Conservation (phyloP, 495 filamentous ascomycete species). For the Parathielavia appendiculata region DNA sequence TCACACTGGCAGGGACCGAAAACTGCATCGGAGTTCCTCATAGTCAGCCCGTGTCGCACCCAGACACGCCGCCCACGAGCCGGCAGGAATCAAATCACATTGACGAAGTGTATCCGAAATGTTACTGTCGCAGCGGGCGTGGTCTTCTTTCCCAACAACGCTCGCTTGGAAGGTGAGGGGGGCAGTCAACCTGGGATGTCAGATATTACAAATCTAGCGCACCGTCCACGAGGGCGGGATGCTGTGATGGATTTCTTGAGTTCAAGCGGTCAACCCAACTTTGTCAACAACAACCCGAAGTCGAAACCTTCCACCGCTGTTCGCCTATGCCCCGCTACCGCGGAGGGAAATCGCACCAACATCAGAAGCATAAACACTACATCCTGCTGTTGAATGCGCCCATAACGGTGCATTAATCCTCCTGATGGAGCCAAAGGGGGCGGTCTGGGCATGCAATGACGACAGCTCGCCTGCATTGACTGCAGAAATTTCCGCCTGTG, state of each 20-base stretch:
- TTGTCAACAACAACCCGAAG: too few species aligned
- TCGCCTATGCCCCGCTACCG: too few species aligned
- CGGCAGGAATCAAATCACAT: neutral
- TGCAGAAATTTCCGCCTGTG: neutral
- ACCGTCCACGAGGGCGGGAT: neutral
- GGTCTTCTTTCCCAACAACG: neutral
- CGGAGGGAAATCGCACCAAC: too few species aligned
- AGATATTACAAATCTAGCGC: conserved; percentile 20
- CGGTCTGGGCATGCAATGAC: conserved; percentile 9
- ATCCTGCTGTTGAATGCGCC: neutral
- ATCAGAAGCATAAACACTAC: too few species aligned
- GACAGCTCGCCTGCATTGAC: conserved; percentile 17
- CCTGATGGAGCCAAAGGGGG: conserved; percentile 18
- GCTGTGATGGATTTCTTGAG: neutral
- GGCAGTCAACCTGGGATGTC: conserved; percentile 10
- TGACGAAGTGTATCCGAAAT: conserved; percentile 2
- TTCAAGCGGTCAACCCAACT: conserved; percentile 4
- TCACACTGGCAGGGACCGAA: conserved; percentile 8
- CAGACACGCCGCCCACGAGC: neutral
- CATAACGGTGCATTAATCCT: conserved; percentile 14
- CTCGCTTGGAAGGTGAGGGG: neutral
- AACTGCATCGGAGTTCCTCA: conserved; percentile 17
- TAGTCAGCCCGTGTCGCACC: conserved; percentile 13
- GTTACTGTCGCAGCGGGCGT: neutral
- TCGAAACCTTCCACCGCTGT: too few species aligned